Evolutionary conservation across 2,329 filamentous ascomycete species (phyloP), one percentile per base, ranked within the genome.

Genomic region (Trichoderma brevicompactum): DNA sequence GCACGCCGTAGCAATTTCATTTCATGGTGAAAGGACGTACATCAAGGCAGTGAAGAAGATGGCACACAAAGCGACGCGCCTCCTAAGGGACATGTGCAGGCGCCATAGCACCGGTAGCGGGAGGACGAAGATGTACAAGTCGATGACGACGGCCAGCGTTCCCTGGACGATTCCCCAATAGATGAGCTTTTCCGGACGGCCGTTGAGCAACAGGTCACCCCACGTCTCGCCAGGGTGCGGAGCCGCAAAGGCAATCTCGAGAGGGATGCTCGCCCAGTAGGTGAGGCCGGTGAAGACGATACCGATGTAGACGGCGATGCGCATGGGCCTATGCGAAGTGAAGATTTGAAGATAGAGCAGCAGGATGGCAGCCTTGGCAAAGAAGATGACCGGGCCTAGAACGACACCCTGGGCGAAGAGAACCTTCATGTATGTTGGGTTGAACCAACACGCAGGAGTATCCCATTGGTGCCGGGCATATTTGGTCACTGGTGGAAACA

Each of bases 311-410:
- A 68, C 60, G 17, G 59, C 55, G 6, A 65, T 59, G 5, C 66
- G 63, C 1, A 65, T 64, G 8, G 12, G n/a, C 32, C 40, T 59
- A 17, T 66, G 36, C 5, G 67, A 53, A 2, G 54, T 43, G 55
- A 71, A 71, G 28, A 71, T 46, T 49, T 70, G 66, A 8, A 54
- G 64, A 17, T 68, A 70, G 23, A 70, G 44, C 28, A 71, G 38
- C 43, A 70, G 48, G 41, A 71, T 71, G 46, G 69, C 64, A 2
- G 59, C 64, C 40, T 68, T 69, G 44, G 65, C 17, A 52, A 71
- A 69, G 64, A 71, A 70, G 40, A 66, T 44, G n/a, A 48, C 65
- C 6, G 64, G 64, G 1, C 50, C 34, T 12, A 67, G 56, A 1
- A 70, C 32, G 4, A 68, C 40, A 7, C 52, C 64, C 34, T 68